Evolutionary conservation across 306 rosid species (phyloP).

Genomic region (Gastrolobium villosum): DNA sequence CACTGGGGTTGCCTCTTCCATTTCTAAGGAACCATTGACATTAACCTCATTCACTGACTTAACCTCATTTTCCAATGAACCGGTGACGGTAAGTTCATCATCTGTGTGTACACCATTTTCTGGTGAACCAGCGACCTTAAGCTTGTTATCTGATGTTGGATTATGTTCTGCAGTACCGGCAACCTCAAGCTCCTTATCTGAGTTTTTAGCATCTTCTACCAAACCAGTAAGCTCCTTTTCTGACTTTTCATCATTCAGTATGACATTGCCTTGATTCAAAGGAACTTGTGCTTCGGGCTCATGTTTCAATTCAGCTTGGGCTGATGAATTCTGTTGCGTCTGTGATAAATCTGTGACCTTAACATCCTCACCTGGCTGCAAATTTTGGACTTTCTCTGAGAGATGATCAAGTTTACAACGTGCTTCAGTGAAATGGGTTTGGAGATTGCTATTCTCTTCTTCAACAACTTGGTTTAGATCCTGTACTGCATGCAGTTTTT

Average conservation of each 20-base stretch:
- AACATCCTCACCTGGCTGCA: conserved; percentile 61
- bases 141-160: conserved; percentile 56
- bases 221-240: conserved; percentile 35
- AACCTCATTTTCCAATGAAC: conserved; percentile 33
- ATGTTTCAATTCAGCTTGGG: conserved; percentile 45
- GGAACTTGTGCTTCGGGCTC: conserved; percentile 47
- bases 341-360: conserved; percentile 43
- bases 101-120: conserved; percentile 23
- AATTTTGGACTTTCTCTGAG: conserved; percentile 62
- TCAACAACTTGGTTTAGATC: conserved; percentile 65
- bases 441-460: conserved; percentile 68
- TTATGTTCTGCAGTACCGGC: background rate
- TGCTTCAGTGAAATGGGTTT: conserved; percentile 68
- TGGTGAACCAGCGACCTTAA: conserved; percentile 41
- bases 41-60: conserved; percentile 4
- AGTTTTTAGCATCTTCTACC: conserved; percentile 41
- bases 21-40: conserved; percentile 32
- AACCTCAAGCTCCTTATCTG: conserved; percentile 33
- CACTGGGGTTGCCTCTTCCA: conserved; percentile 2
- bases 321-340: conserved; percentile 31
- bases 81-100: conserved; percentile 31
- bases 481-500: conserved; percentile 59
- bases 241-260: conserved; percentile 43
- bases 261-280: conserved; percentile 44
- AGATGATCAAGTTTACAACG: conserved; percentile 64